A percentile compares a stretch with the other conserved stretches of the same genome.
Conservation (phyloP, 2,329 filamentous ascomycete genomes). For the Diplodia sapinea region DNA sequence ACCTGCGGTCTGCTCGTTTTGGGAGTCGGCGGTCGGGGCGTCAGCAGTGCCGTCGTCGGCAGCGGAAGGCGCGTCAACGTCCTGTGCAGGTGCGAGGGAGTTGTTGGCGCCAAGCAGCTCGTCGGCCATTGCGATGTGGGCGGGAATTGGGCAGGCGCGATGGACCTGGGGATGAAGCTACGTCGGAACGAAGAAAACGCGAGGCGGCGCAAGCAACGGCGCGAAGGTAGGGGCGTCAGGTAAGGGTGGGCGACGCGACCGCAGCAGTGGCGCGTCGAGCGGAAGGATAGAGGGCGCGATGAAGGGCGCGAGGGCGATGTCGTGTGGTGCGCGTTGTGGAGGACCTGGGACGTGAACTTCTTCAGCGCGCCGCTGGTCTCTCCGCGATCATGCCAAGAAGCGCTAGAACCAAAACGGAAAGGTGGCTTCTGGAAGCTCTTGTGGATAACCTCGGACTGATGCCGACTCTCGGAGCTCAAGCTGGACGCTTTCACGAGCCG, state of each 20-base stretch:
- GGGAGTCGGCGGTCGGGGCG: constrained; percentile 22
- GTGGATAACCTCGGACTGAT: constrained; percentile 31
- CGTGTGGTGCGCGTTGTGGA: constrained; percentile 30
- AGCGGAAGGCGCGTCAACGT: constrained; percentile 33
- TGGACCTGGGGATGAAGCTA: constrained; percentile 36
- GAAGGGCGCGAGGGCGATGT: constrained; percentile 24
- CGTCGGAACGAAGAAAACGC: constrained; percentile 28
- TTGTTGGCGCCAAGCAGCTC: constrained; percentile 40
- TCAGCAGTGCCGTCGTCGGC: constrained; percentile 22
- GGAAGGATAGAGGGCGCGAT: not conserved
- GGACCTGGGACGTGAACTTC: constrained; percentile 31
- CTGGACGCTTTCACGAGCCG: constrained; percentile 15
- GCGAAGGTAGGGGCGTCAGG: not conserved
- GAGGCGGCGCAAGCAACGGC: constrained; percentile 11
- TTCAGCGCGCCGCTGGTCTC: constrained; percentile 31
- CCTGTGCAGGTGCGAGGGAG: constrained; percentile 37
- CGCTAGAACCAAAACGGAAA: constrained; percentile 4
- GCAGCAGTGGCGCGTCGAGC: constrained; percentile 11
- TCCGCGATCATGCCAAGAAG: constrained; percentile 17
- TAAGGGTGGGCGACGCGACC: constrained; percentile 4
- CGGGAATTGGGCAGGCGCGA: constrained; percentile 35
- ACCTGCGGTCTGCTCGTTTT: constrained; percentile 26
- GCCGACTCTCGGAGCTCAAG: constrained; percentile 31
- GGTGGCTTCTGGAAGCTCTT: constrained; percentile 28
- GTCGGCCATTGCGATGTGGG: constrained; percentile 43